Percentiles rank a stretch among this genome's conserved stretches.
Evolutionary conservation across 2,329 filamentous ascomycete genomes (phyloP).

Genomic region (Talaromyces sp.): DNA sequence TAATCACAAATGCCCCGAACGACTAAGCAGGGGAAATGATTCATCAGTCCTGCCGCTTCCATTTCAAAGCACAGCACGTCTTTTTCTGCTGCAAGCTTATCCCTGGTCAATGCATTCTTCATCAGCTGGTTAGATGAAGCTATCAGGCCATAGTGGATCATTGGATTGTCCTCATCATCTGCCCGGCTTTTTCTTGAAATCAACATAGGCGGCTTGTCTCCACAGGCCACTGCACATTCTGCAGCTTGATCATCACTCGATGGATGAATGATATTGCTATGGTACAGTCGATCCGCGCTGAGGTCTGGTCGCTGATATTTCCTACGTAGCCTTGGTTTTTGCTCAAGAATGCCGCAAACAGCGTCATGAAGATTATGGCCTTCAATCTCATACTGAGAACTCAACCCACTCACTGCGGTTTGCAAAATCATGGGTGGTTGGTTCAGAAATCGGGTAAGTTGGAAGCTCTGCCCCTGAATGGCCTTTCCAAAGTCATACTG

Average conservation of each 20-base stretch:
- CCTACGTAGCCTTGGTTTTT: conserved; percentile 16
- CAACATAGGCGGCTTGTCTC: background rate
- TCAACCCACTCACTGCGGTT: conserved; percentile 18
- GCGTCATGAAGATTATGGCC: conserved; percentile 42
- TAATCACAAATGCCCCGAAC: conserved; percentile 44
- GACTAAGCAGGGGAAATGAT: conserved; percentile 35
- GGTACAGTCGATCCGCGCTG: conserved; percentile 13
- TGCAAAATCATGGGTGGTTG: conserved; percentile 21
- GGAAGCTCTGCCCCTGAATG: conserved; percentile 20
- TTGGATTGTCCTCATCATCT: conserved; percentile 13
- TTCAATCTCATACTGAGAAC: conserved; percentile 14
- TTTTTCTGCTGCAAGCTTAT: conserved; percentile 15
- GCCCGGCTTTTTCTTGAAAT: background rate
- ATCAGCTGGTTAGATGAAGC: conserved; percentile 22
- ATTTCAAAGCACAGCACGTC: conserved; percentile 29
- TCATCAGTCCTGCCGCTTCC: conserved; percentile 29
- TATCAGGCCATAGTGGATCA: conserved; percentile 21
- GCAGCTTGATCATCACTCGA: background rate
- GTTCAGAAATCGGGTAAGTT: conserved; percentile 20
- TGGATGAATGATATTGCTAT: conserved; percentile 10
- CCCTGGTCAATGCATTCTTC: conserved; percentile 17
- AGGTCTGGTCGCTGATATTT: conserved; percentile 12
- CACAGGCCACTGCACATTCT: conserved; percentile 1
- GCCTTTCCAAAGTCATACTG: conserved; percentile 25
- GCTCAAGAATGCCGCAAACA: conserved; percentile 26